Conservation (phyloP, 2,329 filamentous ascomycete species). For the Aspergillus luchuensis region DNA sequence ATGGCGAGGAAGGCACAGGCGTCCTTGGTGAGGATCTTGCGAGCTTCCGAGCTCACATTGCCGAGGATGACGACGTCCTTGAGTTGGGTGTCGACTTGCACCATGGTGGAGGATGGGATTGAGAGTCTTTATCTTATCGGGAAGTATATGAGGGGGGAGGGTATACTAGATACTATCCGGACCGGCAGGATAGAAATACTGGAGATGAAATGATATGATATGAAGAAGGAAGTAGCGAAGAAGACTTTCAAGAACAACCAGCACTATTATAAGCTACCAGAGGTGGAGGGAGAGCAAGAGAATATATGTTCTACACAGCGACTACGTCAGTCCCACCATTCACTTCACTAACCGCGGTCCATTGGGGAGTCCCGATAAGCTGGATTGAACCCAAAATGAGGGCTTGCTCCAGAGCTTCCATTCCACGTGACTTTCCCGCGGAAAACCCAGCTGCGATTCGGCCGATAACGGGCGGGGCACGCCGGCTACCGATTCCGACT, state of each 20-base stretch:
- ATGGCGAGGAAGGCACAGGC: constrained; percentile 90
- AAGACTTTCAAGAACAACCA: not conserved
- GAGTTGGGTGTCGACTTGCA: constrained; percentile 73
- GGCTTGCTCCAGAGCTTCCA: not conserved
- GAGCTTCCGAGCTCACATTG: constrained; percentile 72
- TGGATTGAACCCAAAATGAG: not conserved
- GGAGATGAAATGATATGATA: too few relatives aligned
- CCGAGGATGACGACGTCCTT: constrained; percentile 87
- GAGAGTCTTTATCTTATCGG: not conserved
- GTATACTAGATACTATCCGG: too few relatives aligned
- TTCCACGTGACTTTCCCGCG: constrained; percentile 26
- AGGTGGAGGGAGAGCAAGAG: not conserved
- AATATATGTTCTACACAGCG: constrained; percentile 6
- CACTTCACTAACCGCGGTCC: constrained; percentile 26
- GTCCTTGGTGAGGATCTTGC: constrained; percentile 88
- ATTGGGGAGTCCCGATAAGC: constrained; percentile 15
- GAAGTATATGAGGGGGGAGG: too few relatives aligned
- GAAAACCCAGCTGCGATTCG: constrained; percentile 19
- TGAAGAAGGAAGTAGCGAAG: too few relatives aligned
- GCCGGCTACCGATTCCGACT: constrained; percentile 4
- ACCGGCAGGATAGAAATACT: too few relatives aligned
- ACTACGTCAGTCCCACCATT: constrained; percentile 10
- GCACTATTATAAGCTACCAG: not conserved
- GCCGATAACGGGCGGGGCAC: constrained; percentile 16
- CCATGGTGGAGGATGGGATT: constrained; percentile 52